Evolutionary conservation across 169 alveolate species (phyloP).

Genomic region (Ichthyophthirius multifiliis): DNA sequence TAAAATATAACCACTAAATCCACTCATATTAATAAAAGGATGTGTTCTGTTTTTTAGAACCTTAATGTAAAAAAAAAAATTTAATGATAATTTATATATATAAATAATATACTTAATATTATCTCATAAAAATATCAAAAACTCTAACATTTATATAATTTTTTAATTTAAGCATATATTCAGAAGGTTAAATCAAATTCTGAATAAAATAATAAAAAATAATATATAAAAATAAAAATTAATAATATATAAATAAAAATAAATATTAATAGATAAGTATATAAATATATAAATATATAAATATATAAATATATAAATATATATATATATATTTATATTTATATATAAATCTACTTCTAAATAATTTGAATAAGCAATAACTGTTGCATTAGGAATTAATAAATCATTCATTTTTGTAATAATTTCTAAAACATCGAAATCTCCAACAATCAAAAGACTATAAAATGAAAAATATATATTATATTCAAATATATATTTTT

Average conservation of each 20-base stretch:
- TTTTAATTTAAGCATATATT: neutral
- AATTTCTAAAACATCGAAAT: neutral
- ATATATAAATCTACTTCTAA: too few relatives aligned
- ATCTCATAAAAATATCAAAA: neutral
- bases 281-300: neutral
- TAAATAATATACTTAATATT: neutral
- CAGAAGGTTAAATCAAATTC: neutral
- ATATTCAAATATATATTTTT: neutral
- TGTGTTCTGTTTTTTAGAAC: constrained; percentile 9
- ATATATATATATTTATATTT: too few relatives aligned
- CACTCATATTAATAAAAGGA: neutral
- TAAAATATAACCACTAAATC: neutral
- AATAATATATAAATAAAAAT: neutral
- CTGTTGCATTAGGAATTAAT: neutral
- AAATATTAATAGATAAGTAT: neutral
- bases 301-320: too few relatives aligned
- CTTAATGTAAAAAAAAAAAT: neutral
- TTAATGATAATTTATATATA: neutral
- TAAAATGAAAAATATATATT: neutral
- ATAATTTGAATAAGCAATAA: neutral
- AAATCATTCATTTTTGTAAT: neutral
- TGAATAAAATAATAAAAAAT: too few relatives aligned
- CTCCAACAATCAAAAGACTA: constrained; percentile 1
- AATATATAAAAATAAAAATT: too few relatives aligned
- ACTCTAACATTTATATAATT: neutral